phyloP scores from a whole-genome alignment of 257 asterid genomes.

The Gardenia jasminoides region DNA sequence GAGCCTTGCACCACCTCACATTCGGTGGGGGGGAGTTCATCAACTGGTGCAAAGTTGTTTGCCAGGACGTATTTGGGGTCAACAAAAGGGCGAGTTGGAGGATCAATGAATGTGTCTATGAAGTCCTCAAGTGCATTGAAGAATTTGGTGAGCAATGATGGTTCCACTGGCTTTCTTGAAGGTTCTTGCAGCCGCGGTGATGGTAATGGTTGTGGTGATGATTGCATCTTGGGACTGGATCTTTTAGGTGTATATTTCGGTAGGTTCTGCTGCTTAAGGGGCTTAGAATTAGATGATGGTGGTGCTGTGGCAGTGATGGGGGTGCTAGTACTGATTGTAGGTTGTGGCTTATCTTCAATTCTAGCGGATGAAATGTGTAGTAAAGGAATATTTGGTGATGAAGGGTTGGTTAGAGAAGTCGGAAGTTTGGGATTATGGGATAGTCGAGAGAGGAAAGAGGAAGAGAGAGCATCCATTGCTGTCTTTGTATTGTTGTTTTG shows the following conservation, averaged over 20 bases:
- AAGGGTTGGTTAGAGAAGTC: slow-evolving; percentile 1
- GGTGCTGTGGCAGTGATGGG: slow-evolving; percentile 14
- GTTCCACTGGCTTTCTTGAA: slow-evolving; percentile 5
- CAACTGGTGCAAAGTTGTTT: slow-evolving; percentile 59
- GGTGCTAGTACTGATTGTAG: slow-evolving; percentile 23
- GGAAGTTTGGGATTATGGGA: slow-evolving; percentile 19
- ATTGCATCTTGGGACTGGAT: background rate
- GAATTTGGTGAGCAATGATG: slow-evolving; percentile 18
- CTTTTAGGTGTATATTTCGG: background rate
- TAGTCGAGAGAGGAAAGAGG: slow-evolving; percentile 41
- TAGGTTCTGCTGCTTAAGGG: slow-evolving; percentile 18
- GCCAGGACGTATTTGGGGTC: slow-evolving; percentile 57
- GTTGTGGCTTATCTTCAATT: slow-evolving; percentile 39
- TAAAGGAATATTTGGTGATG: slow-evolving; percentile 15
- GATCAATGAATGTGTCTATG: slow-evolving; percentile 41
- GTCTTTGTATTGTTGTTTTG: background rate
- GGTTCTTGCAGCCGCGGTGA: too few relatives aligned
- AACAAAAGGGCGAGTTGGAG: slow-evolving; percentile 45
- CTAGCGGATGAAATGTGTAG: slow-evolving; percentile 33
- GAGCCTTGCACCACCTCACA: slow-evolving; percentile 54
- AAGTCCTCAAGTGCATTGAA: slow-evolving; percentile 30
- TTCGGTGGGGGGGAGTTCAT: too few relatives aligned
- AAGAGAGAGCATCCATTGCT: slow-evolving; percentile 53
- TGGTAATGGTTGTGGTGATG: too few relatives aligned
- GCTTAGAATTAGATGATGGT: slow-evolving; percentile 26